Evolutionary conservation across 257 asterid species (phyloP).

Genomic region (Solanum bulbocastanum): DNA sequence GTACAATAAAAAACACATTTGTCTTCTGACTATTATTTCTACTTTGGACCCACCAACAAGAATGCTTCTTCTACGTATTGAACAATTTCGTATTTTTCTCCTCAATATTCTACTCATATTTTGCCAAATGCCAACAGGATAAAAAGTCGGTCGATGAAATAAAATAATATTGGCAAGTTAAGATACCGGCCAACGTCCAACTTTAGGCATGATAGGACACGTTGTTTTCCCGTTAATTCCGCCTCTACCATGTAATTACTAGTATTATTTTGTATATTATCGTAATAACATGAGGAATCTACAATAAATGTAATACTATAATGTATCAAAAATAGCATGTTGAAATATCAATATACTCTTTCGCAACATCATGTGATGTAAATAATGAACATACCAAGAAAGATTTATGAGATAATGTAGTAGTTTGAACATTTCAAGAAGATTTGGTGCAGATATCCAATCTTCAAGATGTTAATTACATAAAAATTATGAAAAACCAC

Average conservation of each 20-base stretch:
- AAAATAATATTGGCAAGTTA: not conserved
- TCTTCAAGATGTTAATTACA: not conserved
- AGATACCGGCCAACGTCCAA: constrained; percentile 21
- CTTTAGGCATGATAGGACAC: constrained; percentile 15
- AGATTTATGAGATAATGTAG: not conserved
- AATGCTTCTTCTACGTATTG: constrained; percentile 14
- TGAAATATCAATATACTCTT: not conserved
- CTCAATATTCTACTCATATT: not conserved
- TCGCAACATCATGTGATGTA: not conserved
- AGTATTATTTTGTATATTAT: not conserved
- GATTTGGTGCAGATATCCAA: constrained; percentile 5
- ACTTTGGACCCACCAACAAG: not conserved
- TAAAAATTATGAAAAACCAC: constrained; percentile 30
- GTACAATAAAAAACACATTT: not conserved
- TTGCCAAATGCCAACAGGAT: not conserved
- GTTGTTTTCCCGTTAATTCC: constrained; percentile 10
- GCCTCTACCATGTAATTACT: not conserved
- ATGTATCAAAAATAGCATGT: not conserved
- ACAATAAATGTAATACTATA: not conserved
- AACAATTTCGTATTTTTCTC: constrained; percentile 2
- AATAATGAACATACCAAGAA: not conserved
- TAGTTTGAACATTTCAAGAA: constrained; percentile 5
- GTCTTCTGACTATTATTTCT: not conserved
- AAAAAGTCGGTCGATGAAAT: constrained; percentile 20
- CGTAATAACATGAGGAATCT: not conserved